Base-by-base conservation (phyloP, 345 rosid genomes). In the Acer saccharum region DNA sequence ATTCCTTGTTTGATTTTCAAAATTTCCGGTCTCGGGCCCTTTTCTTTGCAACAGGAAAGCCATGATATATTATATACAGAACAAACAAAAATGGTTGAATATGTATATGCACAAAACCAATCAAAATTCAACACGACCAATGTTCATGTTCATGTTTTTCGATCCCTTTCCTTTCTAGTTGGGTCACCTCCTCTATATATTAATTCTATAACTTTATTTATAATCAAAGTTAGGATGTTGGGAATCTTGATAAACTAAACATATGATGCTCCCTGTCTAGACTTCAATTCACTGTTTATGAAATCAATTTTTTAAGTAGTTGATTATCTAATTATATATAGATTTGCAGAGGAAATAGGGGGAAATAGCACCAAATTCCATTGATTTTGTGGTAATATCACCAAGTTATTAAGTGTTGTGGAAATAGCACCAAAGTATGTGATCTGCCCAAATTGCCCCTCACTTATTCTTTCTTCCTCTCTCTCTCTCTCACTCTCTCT, bases 11-110 rank as follows among this genome's bases (percentile, higher is more conserved):
- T 20, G n/a, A 20, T 10, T 10, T 25, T 74, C 50, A 67, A 74
- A 44, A 62, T 11, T 61, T 43, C 9, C 16, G 55, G 41, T 23
- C 23, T 6, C 8, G 55, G 41, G 66, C 23, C 44, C 55, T 32
- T 60, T 73, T 41, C 68, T 41, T 17, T 32, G 6, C 23, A 39
- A 18, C 70, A 67, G 71, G 14, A 41, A 39, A 41, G 10, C 11
- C 7, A 17, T 0, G 12, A n/a, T 18, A 48, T 5, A 43, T 43
- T 7, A 43, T 7, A 43, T 7, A 43, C 1, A 43, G 46, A 43
- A 12, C 44, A 71, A 23, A 55, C 73, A 71, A 71, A 71, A 71
- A 18, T 60, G 69, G 69, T 21, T 74, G 69, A 46, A 44, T 23
- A 10, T 62, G 25, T 16, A 74, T 10, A n/a, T 60, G 64, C 23